Percentiles rank a stretch among this genome's conserved stretches.
These are phyloP conservation scores for Boletus speciosus DNA, from an alignment of 768 basidiomycete species.

Conservation along the genomic window DNA sequence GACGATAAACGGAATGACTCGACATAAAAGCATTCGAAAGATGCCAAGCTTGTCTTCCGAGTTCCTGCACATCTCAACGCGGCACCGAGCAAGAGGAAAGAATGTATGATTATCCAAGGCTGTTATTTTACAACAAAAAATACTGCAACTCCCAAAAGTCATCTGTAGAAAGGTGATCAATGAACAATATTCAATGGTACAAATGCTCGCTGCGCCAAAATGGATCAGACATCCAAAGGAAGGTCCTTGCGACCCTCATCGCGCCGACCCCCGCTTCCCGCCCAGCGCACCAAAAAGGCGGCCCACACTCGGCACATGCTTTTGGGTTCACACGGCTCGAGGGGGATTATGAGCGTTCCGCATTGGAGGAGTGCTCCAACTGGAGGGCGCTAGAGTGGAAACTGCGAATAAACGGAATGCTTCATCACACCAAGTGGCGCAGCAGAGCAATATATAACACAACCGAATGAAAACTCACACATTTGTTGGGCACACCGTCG, in stretches of 20 bases:
- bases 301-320: slow-evolving; percentile 61
- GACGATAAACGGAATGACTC: no score
- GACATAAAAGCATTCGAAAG: no score
- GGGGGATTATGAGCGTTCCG: slow-evolving; percentile 72
- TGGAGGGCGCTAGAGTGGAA: slow-evolving; percentile 75
- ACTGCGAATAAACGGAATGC: slow-evolving; percentile 78
- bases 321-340: slow-evolving; percentile 66
- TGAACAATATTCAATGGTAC: neutral
- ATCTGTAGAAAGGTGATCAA: slow-evolving; percentile 14
- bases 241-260: slow-evolving; percentile 69
- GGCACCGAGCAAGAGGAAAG: neutral
- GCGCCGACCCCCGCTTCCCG: slow-evolving; percentile 68
- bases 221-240: slow-evolving; percentile 88
- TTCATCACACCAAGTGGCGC: slow-evolving; percentile 47
- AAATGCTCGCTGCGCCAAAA: slow-evolving; percentile 26
- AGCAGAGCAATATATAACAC: slow-evolving; percentile 10
- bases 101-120: neutral
- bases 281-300: slow-evolving; percentile 64
- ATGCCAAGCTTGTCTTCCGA: neutral
- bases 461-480: slow-evolving; percentile 24
- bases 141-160: no score
- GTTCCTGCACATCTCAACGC: neutral
- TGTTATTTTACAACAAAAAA: neutral
- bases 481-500: neutral
- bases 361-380: slow-evolving; percentile 69